Base-by-base conservation (phyloP, 2,329 filamentous ascomycete species). In the Eurotiales sp. region DNA sequence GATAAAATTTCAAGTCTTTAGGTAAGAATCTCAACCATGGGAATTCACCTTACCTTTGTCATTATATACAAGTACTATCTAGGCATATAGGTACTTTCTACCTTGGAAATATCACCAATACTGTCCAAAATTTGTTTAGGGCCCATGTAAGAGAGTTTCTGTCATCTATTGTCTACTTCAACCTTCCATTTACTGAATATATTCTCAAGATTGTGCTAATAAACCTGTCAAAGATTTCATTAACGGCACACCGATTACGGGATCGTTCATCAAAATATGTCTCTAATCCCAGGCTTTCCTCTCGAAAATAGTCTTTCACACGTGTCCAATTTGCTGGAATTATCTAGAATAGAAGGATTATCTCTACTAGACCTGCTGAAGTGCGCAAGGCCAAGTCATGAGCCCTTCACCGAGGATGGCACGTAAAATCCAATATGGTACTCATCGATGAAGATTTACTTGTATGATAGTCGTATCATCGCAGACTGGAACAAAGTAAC, bases 231-330 rank as follows among this genome's bases (percentile, higher is more conserved):
- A 6, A 73, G 71, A 0, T 55, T 78, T 22, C 72, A 78, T 30
- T 78, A 59, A 29, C 46, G 79, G 1, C 76, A 78, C 55, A 70
- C 60, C 1, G 71, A 77, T 55, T 76, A 72, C 59, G 54, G 69
- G 10, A 58, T 77, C 11, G 68, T 77, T 30, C 73, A 78, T 55
- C 73, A 74, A 47, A 74, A 74, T 77, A 58, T 22, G 15, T n/a
- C n/a, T n/a, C n/a, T n/a, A n/a, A n/a, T n/a, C n/a, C n/a, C n/a
- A n/a, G n/a, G n/a, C n/a, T n/a, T 3, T 50, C 41, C 4, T 34
- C 58, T n/a, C 37, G 45, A 3, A 23, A 40, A 5, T 19, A 21
- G 4, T 47, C 55, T 32, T 57, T 54, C 10, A 50, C 55, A 15
- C 51, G 15, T 11, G 46, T 53, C 12, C 52, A 53, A 39, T 50